These are phyloP conservation scores for Dalbergia cultrata DNA, from an alignment of 306 rosid genomes.

Conservation along the genomic window DNA sequence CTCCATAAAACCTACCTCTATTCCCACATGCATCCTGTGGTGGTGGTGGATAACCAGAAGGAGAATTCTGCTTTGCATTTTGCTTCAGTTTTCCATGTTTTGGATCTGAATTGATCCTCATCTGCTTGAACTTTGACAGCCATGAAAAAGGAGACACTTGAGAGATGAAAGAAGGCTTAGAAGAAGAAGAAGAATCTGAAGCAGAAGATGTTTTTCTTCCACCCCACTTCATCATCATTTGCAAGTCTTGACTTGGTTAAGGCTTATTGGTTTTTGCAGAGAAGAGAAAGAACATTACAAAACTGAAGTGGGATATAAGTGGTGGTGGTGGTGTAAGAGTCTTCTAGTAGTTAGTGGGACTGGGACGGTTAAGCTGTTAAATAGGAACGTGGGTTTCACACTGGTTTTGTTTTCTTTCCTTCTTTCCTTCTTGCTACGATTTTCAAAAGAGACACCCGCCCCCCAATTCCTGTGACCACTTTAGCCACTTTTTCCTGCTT, in stretches of 20 bases:
- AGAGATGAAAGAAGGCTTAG: conserved; percentile 71
- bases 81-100: conserved; percentile 50
- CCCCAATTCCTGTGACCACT: conserved; percentile 84
- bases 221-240: conserved; percentile 79
- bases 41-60: conserved; percentile 49
- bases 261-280: conserved; percentile 28
- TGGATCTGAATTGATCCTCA: conserved; percentile 55
- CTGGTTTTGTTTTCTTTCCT: conserved; percentile 36
- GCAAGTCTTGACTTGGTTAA: conserved; percentile 20
- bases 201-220: conserved; percentile 66
- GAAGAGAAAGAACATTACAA: conserved; percentile 18
- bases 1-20: conserved; percentile 59
- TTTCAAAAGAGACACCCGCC: conserved; percentile 99
- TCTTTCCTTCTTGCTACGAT: conserved; percentile 36
- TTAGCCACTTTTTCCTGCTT: conserved; percentile 66
- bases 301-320: conserved; percentile 24
- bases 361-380: conserved; percentile 59
- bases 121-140: conserved; percentile 91
- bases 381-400: conserved; percentile 72
- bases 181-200: conserved; percentile 47
- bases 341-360: conserved; percentile 47
- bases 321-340: conserved; percentile 40
- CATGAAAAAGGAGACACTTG: conserved; percentile 78
- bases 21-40: conserved; percentile 41
- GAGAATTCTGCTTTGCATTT: conserved; percentile 56